phyloP scores from a whole-genome alignment of 495 filamentous ascomycete genomes.

The Wilcoxina mikolae region DNA sequence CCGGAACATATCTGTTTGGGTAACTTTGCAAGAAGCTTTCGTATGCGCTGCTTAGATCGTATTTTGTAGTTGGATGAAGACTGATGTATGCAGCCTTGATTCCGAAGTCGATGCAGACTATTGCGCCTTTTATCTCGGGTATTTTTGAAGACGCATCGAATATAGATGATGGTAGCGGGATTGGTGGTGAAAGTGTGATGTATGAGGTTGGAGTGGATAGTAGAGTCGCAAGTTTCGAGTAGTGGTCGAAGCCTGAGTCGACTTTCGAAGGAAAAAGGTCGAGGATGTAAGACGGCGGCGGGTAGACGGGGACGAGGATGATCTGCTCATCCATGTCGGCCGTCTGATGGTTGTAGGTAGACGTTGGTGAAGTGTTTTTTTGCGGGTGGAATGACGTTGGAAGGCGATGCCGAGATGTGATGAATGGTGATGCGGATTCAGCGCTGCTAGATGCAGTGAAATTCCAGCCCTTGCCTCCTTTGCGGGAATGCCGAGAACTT shows the following conservation, averaged over 20 bases:
- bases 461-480: no score
- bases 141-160: not conserved
- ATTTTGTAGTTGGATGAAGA: not conserved
- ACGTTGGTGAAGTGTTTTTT: no score
- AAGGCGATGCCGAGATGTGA: no score
- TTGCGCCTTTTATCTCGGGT: not conserved
- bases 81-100: not conserved
- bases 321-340: conserved; percentile 1
- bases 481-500: no score
- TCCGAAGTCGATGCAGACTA: not conserved
- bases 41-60: not conserved
- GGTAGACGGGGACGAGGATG: not conserved
- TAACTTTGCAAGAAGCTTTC: not conserved
- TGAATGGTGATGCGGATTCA: no score
- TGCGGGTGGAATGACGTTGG: no score
- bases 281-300: not conserved
- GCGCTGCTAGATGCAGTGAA: no score
- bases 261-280: not conserved
- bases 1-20: not conserved
- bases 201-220: not conserved
- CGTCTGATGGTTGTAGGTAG: no score
- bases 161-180: not conserved
- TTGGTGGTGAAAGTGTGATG: not conserved
- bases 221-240: not conserved
- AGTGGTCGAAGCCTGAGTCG: not conserved